A percentile compares a stretch with the other conserved stretches of the same genome.
Conservation (phyloP, 352 stramenopile species). For the Peronospora destructor region DNA sequence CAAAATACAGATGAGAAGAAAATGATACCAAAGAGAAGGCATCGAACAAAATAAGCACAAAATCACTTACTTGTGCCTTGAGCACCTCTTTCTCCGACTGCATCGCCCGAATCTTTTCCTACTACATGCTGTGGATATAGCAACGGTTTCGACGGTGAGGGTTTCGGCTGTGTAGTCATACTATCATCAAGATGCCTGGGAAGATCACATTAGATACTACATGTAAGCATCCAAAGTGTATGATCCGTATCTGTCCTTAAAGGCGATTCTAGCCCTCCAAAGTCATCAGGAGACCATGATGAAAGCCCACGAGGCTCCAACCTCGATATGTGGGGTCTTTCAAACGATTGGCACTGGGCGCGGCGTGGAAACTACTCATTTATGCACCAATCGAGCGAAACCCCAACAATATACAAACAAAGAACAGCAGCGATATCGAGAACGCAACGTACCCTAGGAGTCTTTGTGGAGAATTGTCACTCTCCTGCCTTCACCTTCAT, state of each 20-base stretch:
- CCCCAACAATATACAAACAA: slow-evolving; percentile 11
- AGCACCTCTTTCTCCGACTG: slow-evolving; percentile 38
- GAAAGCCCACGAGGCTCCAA: slow-evolving; percentile 4
- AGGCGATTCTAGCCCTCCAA: slow-evolving; percentile 78
- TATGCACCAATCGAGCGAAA: slow-evolving; percentile 18
- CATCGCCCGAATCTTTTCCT: slow-evolving; percentile 30
- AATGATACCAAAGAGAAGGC: neutral
- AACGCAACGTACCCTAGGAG: slow-evolving; percentile 33
- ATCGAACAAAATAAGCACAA: neutral
- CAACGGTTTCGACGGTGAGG: slow-evolving; percentile 24
- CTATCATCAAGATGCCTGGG: slow-evolving; percentile 27
- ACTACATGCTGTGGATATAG: slow-evolving; percentile 38
- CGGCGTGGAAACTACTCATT: slow-evolving; percentile 6
- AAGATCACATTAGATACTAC: neutral
- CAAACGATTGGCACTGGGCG: slow-evolving; percentile 8
- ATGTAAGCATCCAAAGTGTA: slow-evolving; percentile 29
- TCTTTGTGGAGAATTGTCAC: slow-evolving; percentile 48
- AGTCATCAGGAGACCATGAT: slow-evolving; percentile 78
- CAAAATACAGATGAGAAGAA: slow-evolving; percentile 5
- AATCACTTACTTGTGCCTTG: slow-evolving; percentile 26
- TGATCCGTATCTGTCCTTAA: slow-evolving; percentile 87
- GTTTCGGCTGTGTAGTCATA: slow-evolving; percentile 20
- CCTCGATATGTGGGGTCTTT: slow-evolving; percentile 22
- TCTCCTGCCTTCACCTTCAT: slow-evolving; percentile 35
- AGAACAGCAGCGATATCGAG: slow-evolving; percentile 3